These are phyloP conservation scores for Sugiyamaella americana DNA, from an alignment of 805 yeast species.

Conservation along the genomic window DNA sequence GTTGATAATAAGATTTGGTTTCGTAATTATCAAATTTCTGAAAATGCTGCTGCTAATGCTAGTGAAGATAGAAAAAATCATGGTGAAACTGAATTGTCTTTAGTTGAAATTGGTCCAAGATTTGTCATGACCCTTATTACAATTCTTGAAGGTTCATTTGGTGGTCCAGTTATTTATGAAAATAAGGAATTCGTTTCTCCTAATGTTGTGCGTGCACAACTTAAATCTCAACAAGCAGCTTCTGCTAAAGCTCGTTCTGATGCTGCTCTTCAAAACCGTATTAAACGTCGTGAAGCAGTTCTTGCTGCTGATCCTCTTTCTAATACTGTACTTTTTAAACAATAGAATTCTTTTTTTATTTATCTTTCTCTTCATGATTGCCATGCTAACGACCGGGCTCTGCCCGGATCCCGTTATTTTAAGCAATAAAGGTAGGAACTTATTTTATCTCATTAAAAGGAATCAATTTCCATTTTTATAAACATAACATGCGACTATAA, in stretches of 20 bases:
- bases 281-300: constrained; percentile 68
- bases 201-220: constrained; percentile 86
- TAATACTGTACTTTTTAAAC: constrained; percentile 67
- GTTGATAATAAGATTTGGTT: constrained; percentile 95
- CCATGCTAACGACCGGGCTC: background rate
- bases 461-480: background rate
- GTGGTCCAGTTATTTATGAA: constrained; percentile 96
- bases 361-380: background rate
- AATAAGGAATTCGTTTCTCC: constrained; percentile 97
- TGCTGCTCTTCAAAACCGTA: constrained; percentile 68
- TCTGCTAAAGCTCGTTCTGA: constrained; percentile 74
- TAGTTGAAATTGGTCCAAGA: constrained; percentile 96
- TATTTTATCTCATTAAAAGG: background rate
- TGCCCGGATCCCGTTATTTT: too few species aligned
- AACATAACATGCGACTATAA: background rate
- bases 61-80: constrained; percentile 21
- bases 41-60: constrained; percentile 43
- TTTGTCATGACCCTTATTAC: constrained; percentile 88
- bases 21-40: constrained; percentile 85
- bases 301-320: constrained; percentile 74
- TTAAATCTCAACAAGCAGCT: constrained; percentile 70
- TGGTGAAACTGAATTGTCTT: constrained; percentile 54
- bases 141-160: constrained; percentile 91
- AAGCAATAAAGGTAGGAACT: background rate
- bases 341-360: constrained; percentile 16